Evolutionary conservation across 78 protist species (phyloP).

Genomic region (Chrysochromulina parva): DNA sequence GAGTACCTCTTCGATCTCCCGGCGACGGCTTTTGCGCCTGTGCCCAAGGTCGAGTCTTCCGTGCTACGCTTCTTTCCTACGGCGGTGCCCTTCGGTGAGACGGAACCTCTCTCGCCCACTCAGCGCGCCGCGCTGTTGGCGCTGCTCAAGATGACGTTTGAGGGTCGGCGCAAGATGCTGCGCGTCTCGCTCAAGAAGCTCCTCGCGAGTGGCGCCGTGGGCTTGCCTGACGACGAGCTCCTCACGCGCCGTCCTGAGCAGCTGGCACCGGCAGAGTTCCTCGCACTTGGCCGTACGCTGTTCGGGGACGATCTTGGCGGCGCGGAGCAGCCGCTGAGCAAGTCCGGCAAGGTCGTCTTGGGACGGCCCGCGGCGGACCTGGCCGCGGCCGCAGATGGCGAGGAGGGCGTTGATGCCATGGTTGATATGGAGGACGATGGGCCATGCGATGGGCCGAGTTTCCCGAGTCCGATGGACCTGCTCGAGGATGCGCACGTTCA

Average conservation of each 20-base stretch:
- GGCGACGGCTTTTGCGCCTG: background rate
- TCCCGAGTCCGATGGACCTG: no score
- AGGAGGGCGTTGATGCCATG: no score
- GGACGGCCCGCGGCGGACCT: no score
- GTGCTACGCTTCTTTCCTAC: background rate
- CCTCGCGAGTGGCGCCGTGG: background rate
- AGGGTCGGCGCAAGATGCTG: slow-evolving; percentile 40
- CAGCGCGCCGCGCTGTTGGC: slow-evolving; percentile 1
- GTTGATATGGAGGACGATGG: no score
- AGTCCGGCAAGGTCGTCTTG: no score
- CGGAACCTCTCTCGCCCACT: background rate
- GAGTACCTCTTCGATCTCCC: slow-evolving; percentile 16
- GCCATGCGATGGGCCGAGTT: no score
- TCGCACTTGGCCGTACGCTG: no score
- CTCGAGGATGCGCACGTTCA: no score
- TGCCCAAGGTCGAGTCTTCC: background rate
- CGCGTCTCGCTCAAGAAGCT: background rate
- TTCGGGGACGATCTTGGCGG: no score
- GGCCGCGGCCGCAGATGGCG: no score
- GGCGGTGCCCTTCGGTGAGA: background rate
- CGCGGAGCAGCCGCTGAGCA: no score
- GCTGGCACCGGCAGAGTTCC: background rate
- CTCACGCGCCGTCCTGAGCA: background rate
- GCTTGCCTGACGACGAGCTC: background rate
- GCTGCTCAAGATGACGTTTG: slow-evolving; percentile 11